Evolutionary conservation across 2,329 filamentous ascomycete species (phyloP), one percentile per base, ranked within the genome.

Genomic region (Calonectria ilicicola): DNA sequence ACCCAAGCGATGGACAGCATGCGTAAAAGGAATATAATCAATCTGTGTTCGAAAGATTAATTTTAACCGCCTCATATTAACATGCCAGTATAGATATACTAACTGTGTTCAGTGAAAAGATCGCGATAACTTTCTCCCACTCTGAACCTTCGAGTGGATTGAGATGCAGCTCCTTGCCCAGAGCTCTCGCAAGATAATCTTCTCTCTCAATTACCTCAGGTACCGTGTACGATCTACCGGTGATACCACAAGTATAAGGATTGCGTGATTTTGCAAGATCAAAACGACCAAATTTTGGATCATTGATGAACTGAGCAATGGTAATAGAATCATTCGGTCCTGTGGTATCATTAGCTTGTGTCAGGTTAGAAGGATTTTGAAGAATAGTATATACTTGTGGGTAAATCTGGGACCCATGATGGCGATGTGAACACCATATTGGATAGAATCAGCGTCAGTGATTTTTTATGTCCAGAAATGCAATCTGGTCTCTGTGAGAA

Each of bases 91-190:
- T 29, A 32, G 12, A 15, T 19, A 14, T 15, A 42, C 64, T 19
- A 6, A 94, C 93, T 19, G 94, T 94, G 80, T 97, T 97, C 68
- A 95, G 83, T 8, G 93, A 92, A 84, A 94, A 97, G 32, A 96
- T 86, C 1, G 88, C 93, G 46, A 95, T 86, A 21, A 96, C 93
- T 82, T 95, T 95, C 77, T 97, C 94, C 92, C 93, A 97, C 79
- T 95, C 93, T 0, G 91, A 90, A 15, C 93, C 94, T 65, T 91
- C 83, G 72, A 94, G 93, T 2, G 93, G 91, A 42, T 89, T 82
- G 88, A 94, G 95, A 32, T 90, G 91, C 69, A 96, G 87, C 75
- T 94, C 91, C 80, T 93, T 91, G 47, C 90, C 88, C 32, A 97
- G 84, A 12, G 90, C 92, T 64, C 93, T 89, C 19, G 94, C 89